Percentiles rank a stretch among this genome's conserved stretches.
Conservation (phyloP, 176 grass and related monocot genomes). For the Oryza coarctata region DNA sequence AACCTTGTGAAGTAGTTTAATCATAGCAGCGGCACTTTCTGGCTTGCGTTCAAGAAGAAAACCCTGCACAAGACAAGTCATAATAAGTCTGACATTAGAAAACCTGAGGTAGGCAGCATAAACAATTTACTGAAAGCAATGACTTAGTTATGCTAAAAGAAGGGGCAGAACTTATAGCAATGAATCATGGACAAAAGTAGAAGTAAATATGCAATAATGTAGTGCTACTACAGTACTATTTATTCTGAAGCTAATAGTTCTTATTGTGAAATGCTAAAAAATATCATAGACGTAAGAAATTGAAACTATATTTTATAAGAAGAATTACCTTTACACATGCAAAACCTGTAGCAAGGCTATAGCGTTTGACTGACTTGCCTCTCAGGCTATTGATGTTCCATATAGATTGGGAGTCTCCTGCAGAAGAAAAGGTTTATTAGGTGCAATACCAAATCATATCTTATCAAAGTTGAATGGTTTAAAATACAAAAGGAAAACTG, state of each 20-base stretch:
- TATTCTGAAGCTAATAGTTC: background rate
- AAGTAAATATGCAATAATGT: background rate
- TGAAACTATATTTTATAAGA: background rate
- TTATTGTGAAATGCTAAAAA: background rate
- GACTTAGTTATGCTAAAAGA: background rate
- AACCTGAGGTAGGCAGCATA: background rate
- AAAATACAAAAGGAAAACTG: conserved; percentile 21
- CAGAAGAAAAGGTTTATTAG: conserved; percentile 38
- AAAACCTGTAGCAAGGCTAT: conserved; percentile 68
- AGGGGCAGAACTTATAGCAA: background rate
- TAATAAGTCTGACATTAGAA: conserved; percentile 18
- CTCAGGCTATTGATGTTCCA: conserved; percentile 86
- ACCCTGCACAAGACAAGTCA: conserved; percentile 50
- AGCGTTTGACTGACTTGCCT: conserved; percentile 67
- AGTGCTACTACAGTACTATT: background rate
- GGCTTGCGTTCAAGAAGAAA: conserved; percentile 80
- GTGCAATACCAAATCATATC: background rate
- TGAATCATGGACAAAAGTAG: background rate
- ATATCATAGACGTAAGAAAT: background rate
- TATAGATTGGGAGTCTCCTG: conserved; percentile 88
- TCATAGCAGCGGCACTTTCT: conserved; percentile 70
- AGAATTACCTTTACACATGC: conserved; percentile 83
- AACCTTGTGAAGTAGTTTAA: conserved; percentile 84
- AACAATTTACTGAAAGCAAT: background rate
- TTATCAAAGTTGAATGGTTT: background rate